Conservation (phyloP, 75 land plant species). For the Larix kaempferi region DNA sequence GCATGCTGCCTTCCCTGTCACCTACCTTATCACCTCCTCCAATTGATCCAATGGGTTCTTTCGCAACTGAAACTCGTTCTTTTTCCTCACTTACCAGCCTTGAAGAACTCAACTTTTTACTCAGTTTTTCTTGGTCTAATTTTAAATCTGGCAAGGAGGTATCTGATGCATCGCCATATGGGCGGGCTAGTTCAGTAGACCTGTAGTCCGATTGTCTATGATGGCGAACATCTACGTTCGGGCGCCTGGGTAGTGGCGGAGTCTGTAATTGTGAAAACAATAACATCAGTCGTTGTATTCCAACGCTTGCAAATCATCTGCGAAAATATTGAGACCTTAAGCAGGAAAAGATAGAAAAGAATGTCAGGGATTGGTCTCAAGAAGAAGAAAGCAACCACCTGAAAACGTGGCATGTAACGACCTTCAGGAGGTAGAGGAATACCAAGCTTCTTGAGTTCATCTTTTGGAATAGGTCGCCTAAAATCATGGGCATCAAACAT, state of each 20-base stretch:
- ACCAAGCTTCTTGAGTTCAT: conserved; percentile 86
- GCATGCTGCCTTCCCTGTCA: conserved; percentile 1
- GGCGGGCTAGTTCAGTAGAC: background rate
- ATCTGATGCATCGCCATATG: background rate
- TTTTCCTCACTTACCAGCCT: background rate
- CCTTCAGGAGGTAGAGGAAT: conserved; percentile 96
- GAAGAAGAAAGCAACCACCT: conserved; percentile 35
- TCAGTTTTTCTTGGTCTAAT: background rate
- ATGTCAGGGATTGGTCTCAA: background rate
- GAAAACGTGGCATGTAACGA: conserved; percentile 74
- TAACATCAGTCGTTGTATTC: background rate
- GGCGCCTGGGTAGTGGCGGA: conserved; percentile 7
- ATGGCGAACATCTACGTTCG: background rate
- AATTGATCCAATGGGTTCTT: background rate
- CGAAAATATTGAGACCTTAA: background rate
- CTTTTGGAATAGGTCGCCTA: conserved; percentile 85
- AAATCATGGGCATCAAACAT: background rate
- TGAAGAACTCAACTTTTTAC: background rate
- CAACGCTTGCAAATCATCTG: background rate
- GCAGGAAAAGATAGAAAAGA: background rate
- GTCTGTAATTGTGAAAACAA: background rate
- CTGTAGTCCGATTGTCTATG: background rate
- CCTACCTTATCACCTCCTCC: background rate
- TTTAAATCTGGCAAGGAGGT: background rate
- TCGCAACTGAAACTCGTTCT: background rate